These are phyloP conservation scores for Aspergillus sp. DNA, from an alignment of 2,329 filamentous ascomycete genomes.

Conservation along the genomic window DNA sequence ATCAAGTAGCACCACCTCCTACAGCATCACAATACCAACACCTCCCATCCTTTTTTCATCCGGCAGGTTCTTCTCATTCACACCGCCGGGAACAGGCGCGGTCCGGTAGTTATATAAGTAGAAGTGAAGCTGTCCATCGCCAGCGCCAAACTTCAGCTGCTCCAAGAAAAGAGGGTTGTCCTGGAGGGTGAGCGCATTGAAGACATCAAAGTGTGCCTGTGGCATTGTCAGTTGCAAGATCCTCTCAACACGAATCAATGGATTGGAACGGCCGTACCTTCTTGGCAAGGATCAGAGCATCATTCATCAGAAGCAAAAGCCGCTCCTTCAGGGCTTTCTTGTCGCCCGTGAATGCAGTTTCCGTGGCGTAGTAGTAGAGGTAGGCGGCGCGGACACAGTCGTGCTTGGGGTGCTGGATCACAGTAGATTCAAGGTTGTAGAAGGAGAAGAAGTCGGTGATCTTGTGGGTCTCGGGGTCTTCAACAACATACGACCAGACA, in stretches of 20 bases:
- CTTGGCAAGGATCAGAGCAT: constrained; percentile 86
- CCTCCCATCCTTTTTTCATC: constrained; percentile 79
- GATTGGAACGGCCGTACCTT: constrained; percentile 47
- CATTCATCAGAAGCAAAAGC: constrained; percentile 75
- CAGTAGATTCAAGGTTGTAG: constrained; percentile 89
- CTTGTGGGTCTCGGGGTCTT: constrained; percentile 66
- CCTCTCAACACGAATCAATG: background rate
- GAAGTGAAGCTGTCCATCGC: constrained; percentile 92
- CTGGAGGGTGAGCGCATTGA: constrained; percentile 90
- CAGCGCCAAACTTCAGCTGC: constrained; percentile 89
- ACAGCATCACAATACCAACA: constrained; percentile 84
- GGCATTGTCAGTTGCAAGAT: constrained; percentile 1
- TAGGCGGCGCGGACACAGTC: constrained; percentile 84
- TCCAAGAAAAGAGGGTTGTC: constrained; percentile 93
- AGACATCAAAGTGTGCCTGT: constrained; percentile 81
- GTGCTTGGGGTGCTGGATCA: constrained; percentile 79
- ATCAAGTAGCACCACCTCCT: constrained; percentile 25
- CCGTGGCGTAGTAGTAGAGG: constrained; percentile 93
- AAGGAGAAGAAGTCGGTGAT: constrained; percentile 98
- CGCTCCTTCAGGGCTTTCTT: constrained; percentile 68
- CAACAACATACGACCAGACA: constrained; percentile 91
- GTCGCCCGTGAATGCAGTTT: constrained; percentile 63
- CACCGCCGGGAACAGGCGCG: constrained; percentile 77
- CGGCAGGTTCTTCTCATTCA: constrained; percentile 73
- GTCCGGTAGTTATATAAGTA: constrained; percentile 97